A percentile compares a stretch with the other conserved stretches of the same genome.
Conservation (phyloP, 1,139 yeast genomes). For the Debaryomyces psychrophilus region DNA sequence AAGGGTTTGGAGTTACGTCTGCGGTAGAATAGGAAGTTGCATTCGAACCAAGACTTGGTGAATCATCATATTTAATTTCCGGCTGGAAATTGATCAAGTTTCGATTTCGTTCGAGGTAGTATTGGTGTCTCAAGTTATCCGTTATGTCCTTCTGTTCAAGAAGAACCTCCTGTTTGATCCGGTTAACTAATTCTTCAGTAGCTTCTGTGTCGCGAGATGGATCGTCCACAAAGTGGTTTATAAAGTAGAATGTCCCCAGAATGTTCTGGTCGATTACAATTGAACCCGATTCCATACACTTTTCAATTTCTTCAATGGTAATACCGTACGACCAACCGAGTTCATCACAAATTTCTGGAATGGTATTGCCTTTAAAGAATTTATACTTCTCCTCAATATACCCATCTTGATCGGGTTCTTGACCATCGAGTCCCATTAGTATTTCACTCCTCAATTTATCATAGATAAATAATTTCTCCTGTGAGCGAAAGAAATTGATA, state of each 20-base stretch:
- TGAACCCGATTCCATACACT: constrained; percentile 58
- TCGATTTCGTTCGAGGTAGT: neutral
- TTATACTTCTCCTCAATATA: constrained; percentile 27
- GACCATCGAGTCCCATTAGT: constrained; percentile 17
- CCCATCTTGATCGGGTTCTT: constrained; percentile 27
- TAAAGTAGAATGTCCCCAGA: constrained; percentile 55
- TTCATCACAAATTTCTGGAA: constrained; percentile 40
- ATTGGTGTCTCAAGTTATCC: constrained; percentile 3
- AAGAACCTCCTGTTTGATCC: constrained; percentile 21
- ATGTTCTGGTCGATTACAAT: constrained; percentile 69
- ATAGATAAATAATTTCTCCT: constrained; percentile 31
- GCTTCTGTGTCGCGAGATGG: constrained; percentile 14
- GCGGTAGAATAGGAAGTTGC: neutral
- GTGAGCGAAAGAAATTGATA: constrained; percentile 24
- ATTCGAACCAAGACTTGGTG: neutral
- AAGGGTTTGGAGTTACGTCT: neutral
- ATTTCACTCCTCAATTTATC: constrained; percentile 28
- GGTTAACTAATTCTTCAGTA: constrained; percentile 15
- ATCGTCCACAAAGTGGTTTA: constrained; percentile 29
- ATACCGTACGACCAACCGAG: constrained; percentile 70
- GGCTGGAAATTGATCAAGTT: constrained; percentile 1
- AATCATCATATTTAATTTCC: neutral
- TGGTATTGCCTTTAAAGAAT: constrained; percentile 38
- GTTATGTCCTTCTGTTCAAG: constrained; percentile 22
- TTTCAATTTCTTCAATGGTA: constrained; percentile 66